These are phyloP conservation scores for Naganishia vishniacii DNA, from an alignment of 768 basidiomycete species.

Conservation along the genomic window DNA sequence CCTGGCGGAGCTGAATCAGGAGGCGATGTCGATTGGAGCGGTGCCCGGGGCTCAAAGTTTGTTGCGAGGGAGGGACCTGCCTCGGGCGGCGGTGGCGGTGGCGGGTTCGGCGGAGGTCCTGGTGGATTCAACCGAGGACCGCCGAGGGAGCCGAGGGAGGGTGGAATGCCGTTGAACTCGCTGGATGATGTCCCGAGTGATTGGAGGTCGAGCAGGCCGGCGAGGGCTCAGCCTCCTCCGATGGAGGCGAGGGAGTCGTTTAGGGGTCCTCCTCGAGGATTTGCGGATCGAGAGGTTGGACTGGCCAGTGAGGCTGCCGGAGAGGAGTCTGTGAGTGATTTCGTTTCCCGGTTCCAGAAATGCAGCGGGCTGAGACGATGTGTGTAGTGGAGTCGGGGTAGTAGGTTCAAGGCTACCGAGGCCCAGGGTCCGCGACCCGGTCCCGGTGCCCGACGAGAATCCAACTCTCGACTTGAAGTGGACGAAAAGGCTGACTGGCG, in stretches of 20 bases:
- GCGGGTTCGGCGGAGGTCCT: constrained; percentile 31
- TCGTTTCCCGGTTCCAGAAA: neutral
- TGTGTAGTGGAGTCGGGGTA: constrained; percentile 47
- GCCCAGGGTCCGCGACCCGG: constrained; percentile 27
- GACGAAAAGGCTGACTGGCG: constrained; percentile 45
- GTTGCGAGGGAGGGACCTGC: constrained; percentile 32
- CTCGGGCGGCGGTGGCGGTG: too few relatives aligned
- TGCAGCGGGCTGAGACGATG: neutral
- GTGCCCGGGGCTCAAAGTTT: constrained; percentile 50
- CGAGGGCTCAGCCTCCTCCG: constrained; percentile 30
- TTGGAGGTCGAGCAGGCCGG: constrained; percentile 62
- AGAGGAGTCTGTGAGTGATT: constrained; percentile 58
- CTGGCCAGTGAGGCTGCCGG: constrained; percentile 57
- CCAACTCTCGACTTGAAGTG: constrained; percentile 17
- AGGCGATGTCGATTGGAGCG: constrained; percentile 47
- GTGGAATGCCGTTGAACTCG: constrained; percentile 51
- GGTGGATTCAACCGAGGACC: constrained; percentile 27
- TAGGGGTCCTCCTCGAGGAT: constrained; percentile 51
- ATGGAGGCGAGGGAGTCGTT: constrained; percentile 33
- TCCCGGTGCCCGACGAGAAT: constrained; percentile 19
- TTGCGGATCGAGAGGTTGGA: constrained; percentile 29
- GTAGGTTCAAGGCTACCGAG: constrained; percentile 39
- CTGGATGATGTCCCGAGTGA: constrained; percentile 62
- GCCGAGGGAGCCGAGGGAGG: constrained; percentile 38
- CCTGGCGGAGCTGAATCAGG: constrained; percentile 29